These are phyloP conservation scores for Acanthamoeba sp. DNA, from an alignment of 208 protist genomes.

Conservation along the genomic window DNA sequence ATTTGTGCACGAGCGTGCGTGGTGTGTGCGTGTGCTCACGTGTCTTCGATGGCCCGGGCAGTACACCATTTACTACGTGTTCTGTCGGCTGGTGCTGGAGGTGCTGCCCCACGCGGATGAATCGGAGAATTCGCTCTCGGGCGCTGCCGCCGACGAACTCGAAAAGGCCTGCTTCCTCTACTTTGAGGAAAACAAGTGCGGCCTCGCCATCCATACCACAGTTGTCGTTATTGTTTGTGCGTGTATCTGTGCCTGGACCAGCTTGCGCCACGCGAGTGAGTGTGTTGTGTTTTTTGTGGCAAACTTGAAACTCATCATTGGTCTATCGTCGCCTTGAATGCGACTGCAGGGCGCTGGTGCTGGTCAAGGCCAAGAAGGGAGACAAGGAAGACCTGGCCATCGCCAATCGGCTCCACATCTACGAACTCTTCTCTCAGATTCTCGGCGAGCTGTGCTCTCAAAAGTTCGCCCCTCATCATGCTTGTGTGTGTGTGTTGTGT, in stretches of 20 bases:
- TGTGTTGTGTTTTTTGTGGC: neutral
- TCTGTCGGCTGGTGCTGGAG: conserved; percentile 39
- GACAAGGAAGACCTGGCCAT: conserved; percentile 46
- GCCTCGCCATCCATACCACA: neutral
- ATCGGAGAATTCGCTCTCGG: neutral
- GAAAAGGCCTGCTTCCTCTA: conserved; percentile 69
- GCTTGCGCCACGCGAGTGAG: too few relatives aligned
- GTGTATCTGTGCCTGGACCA: neutral
- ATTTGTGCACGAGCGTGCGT: neutral
- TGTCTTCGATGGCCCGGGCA: too few relatives aligned
- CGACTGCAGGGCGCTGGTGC: conserved; percentile 20
- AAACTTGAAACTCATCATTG: too few relatives aligned
- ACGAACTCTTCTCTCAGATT: conserved; percentile 68
- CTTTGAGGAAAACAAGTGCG: conserved; percentile 70
- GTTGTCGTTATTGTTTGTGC: neutral
- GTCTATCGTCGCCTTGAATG: too few relatives aligned
- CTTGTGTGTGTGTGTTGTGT: neutral
- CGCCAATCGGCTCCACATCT: conserved; percentile 48
- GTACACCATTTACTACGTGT: conserved; percentile 62
- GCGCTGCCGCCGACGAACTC: conserved; percentile 47
- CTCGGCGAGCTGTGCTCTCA: conserved; percentile 50
- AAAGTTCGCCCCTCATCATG: neutral
- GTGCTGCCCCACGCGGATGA: conserved; percentile 40
- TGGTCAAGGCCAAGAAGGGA: conserved; percentile 60
- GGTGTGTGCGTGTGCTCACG: neutral